A percentile compares a stretch with the other conserved stretches of the same genome.
Evolutionary conservation across 352 stramenopile species (phyloP).

Genomic region (Phytophthora lateralis): DNA sequence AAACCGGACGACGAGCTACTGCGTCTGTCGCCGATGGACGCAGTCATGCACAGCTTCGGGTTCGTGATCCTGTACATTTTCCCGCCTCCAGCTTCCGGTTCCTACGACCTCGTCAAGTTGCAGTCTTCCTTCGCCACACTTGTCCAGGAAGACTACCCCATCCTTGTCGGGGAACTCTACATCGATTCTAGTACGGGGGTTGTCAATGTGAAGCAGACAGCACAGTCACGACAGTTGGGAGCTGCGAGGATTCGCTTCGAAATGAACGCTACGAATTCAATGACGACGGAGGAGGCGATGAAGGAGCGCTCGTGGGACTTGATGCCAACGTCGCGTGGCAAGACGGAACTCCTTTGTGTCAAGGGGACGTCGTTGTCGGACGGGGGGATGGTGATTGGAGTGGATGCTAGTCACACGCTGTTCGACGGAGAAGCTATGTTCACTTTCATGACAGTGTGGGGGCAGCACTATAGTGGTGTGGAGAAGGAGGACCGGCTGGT

Average conservation of each 20-base stretch:
- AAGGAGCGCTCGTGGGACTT: constrained; percentile 27
- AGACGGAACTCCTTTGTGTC: constrained; percentile 34
- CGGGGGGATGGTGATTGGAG: constrained; percentile 47
- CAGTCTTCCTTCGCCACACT: constrained; percentile 34
- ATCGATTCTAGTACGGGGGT: constrained; percentile 31
- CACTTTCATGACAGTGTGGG: constrained; percentile 63
- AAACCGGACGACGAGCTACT: constrained; percentile 16
- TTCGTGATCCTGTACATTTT: constrained; percentile 69
- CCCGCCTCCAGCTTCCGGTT: constrained; percentile 14
- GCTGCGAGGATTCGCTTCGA: constrained; percentile 42
- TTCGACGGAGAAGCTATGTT: constrained; percentile 60
- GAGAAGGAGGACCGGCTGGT: constrained; percentile 25
- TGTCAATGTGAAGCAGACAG: constrained; percentile 38
- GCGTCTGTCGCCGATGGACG: constrained; percentile 56
- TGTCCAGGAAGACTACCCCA: constrained; percentile 48
- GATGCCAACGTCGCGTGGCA: constrained; percentile 22
- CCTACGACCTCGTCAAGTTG: constrained; percentile 44
- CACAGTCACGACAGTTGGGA: constrained; percentile 7
- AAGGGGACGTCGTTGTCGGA: constrained; percentile 51
- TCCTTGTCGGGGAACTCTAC: constrained; percentile 40
- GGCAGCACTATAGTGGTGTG: constrained; percentile 49
- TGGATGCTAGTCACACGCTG: constrained; percentile 49
- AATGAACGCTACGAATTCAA: constrained; percentile 8
- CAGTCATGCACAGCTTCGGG: constrained; percentile 47
- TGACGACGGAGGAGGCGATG: constrained; percentile 45